A percentile compares a stretch with the other conserved stretches of the same genome.
Conservation (phyloP, 805 yeast genomes). For the Saccharomycopsis javanensis region DNA sequence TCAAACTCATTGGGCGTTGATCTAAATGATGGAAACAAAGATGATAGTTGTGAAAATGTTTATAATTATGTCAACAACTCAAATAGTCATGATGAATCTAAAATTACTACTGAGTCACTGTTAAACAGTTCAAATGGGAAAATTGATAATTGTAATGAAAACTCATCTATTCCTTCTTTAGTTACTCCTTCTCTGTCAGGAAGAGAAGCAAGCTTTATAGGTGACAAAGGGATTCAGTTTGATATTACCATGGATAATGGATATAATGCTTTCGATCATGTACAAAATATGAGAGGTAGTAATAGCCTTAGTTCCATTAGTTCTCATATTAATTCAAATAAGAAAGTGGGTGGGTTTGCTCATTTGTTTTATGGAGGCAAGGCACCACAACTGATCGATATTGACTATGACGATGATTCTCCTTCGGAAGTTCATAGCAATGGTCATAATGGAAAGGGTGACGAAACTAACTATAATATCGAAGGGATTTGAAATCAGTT, state of each 20-base stretch:
- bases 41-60: too few relatives aligned
- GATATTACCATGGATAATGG: not conserved
- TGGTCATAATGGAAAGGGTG: not conserved
- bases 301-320: not conserved
- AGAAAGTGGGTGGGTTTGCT: not conserved
- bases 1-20: not conserved
- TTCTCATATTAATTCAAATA: not conserved
- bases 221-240: not conserved
- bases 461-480: not conserved
- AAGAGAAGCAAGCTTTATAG: not conserved
- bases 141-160: not conserved
- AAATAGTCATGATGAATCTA: not conserved
- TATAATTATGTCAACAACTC: not conserved
- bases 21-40: not conserved
- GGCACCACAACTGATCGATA: not conserved
- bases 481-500: not conserved
- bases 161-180: not conserved
- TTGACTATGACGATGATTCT: not conserved
- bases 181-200: not conserved
- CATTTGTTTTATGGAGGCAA: not conserved
- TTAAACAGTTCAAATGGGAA: not conserved
- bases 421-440: not conserved
- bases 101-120: not conserved
- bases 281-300: not conserved
- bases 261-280: not conserved